Conservation (phyloP, 371 early-diverging fungal genomes). For the Zychaea mexicana region DNA sequence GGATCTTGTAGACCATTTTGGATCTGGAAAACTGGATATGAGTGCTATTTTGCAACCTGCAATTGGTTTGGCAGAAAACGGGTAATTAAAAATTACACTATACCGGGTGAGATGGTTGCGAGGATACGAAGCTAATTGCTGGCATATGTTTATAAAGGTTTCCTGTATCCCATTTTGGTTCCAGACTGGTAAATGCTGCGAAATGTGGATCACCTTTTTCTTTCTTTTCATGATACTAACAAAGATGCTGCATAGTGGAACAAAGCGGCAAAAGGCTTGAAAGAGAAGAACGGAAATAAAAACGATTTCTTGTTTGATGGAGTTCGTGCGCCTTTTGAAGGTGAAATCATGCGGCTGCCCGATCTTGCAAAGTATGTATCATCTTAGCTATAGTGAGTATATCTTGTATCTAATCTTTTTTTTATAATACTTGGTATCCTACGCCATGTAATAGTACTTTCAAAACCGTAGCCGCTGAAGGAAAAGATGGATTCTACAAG, state of each 20-base stretch:
- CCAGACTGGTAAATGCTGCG: too few relatives aligned
- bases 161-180: slow-evolving; percentile 39
- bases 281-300: slow-evolving; percentile 41
- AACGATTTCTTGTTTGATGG: slow-evolving; percentile 63
- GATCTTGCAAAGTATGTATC: slow-evolving; percentile 58
- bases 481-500: slow-evolving; percentile 77
- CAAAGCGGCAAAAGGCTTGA: slow-evolving; percentile 39
- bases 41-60: slow-evolving; percentile 70
- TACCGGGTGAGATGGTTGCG: too few relatives aligned
- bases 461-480: slow-evolving; percentile 60
- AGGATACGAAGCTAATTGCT: neutral
- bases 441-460: slow-evolving; percentile 53
- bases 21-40: slow-evolving; percentile 66
- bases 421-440: neutral
- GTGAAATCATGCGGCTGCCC: slow-evolving; percentile 67
- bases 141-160: slow-evolving; percentile 25
- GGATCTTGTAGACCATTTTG: slow-evolving; percentile 72
- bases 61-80: slow-evolving; percentile 71
- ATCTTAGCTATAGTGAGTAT: neutral
- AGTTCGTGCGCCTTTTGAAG: slow-evolving; percentile 58
- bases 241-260: too few relatives aligned
- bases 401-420: neutral
- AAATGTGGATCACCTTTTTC: too few relatives aligned
- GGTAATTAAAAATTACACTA: slow-evolving; percentile 36
- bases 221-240: too few relatives aligned